Base-by-base conservation (phyloP, 257 asterid species). In the Henckelia pumila region DNA sequence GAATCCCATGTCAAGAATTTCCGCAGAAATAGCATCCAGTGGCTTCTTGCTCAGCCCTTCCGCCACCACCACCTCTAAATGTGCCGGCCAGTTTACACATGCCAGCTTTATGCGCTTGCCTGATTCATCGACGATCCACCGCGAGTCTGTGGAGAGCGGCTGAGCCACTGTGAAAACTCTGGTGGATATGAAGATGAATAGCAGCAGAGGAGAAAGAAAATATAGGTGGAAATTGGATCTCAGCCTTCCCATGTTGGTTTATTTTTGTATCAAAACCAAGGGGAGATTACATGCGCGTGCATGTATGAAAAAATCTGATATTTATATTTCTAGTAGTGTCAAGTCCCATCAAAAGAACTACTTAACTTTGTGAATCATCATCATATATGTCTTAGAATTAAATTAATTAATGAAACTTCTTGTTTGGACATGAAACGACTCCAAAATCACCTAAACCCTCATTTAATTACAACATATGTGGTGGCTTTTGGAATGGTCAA, bases 81-180 rank as follows among this genome's bases (percentile, higher is more conserved):
- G 98, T 7, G 97, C 33, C 72, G 88, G 95, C 98, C 98, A 93
- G 65, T 83, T 93, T n/a, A 89, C 86, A 55, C 98, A 93, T 24
- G 94, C 78, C 35, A 93, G 83, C 86, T 93, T 93, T 7, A 88
- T 90, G 3, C 98, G 84, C 14, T 68, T 78, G 24, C 97, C 97
- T 17, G 85, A 61, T 56, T 74, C 86, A 28, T 88, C 80, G 20
- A 93, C 95, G 6, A 89, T 82, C 97, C 98, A 93, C 77, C 98
- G 84, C 0, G 96, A 83, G 30, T 81, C 59, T 11, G 96, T 86
- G 73, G 69, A 69, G 33, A 93, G 96, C 17, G 92, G 92, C 30
- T 71, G 84, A 2, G 89, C 76, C 58, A 59, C 76, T 63, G 59
- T 57, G 67, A 33, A 1, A 35, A 24, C 11, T 55, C 64, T n/a